Base-by-base conservation (phyloP, 106 monocot species). In the Allium fistulosum region DNA sequence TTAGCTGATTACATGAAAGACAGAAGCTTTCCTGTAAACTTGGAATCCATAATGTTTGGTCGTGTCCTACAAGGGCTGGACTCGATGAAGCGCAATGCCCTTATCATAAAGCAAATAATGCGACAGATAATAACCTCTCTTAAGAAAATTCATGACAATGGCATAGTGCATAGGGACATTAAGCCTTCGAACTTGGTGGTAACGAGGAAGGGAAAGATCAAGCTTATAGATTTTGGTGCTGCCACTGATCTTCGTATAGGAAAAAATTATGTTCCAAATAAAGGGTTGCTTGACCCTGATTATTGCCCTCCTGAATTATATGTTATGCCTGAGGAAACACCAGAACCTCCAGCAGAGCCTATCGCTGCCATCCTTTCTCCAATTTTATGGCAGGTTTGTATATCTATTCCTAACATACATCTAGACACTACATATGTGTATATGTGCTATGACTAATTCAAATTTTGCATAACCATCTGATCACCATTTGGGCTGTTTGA, bases 151-250 rank as follows among this genome's bases (percentile, higher is more conserved):
- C 96, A 96, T 57, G 72, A 77, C 53, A 92, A 88, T 0, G 96
- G 96, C 61, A 92, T 96, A 58, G 91, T 96, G 46, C 96, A 91
- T 69, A 80, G 96, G 49, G 96, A 96, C 79, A 96, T 96, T 12
- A 96, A 96, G 57, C 96, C 91, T 22, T 58, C 96, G 12, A 96
- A 96, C 62, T 76, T 91, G 48, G 96, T 96, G 0, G 86, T 96
- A 48, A 96, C 91, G 11, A 82, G 62, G 46, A 91, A 92, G 66
- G 91, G 91, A 9, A 63, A 86, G 71, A 92, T 96, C 70, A 96
- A 96, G 68, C 88, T 91, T 56, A 96, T 96, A 71, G 96, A 96
- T 63, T 96, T 96, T 69, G 96, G 88, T 1, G 96, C 96, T 37
- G 91, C 96, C 11, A 80, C 96, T 18, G 91, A 96, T 61, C 96